A percentile compares a stretch with the other conserved stretches of the same genome.
phyloP scores from a whole-genome alignment of 2,329 filamentous ascomycete genomes.

The Colletotrichum sp. region DNA sequence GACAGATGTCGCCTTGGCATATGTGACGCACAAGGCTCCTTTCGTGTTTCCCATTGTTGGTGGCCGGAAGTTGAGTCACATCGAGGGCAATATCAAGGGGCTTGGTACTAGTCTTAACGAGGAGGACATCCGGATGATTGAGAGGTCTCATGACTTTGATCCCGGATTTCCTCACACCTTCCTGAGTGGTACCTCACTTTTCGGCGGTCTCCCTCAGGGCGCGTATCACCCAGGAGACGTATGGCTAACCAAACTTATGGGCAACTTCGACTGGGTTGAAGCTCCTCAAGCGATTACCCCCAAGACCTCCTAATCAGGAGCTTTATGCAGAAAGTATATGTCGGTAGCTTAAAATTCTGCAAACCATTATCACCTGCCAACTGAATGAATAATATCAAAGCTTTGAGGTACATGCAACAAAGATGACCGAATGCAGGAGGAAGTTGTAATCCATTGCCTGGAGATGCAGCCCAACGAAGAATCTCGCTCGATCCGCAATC shows the following conservation, averaged over 20 bases:
- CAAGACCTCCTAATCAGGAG: neutral
- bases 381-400: neutral
- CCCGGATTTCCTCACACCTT: neutral
- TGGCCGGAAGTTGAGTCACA: constrained; percentile 63
- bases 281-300: neutral
- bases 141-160: constrained; percentile 56
- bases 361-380: no score
- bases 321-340: neutral
- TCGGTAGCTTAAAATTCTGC: neutral
- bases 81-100: constrained; percentile 64
- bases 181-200: neutral
- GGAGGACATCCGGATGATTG: constrained; percentile 61
- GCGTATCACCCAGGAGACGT: neutral
- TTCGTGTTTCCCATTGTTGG: constrained; percentile 68
- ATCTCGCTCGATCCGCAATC: fast-evolving
- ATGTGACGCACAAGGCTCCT: constrained; percentile 63
- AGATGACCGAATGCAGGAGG: neutral
- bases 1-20: constrained; percentile 54
- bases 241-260: neutral
- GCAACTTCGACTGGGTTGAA: neutral
- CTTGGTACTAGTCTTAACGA: constrained; percentile 54
- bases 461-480: fast-evolving
- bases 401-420: neutral
- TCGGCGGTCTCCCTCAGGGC: neutral
- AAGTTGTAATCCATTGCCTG: fast-evolving